Percentiles rank a stretch among this genome's conserved stretches.
Conservation (phyloP, 495 filamentous ascomycete species). For the Xylaria flabelliformis region DNA sequence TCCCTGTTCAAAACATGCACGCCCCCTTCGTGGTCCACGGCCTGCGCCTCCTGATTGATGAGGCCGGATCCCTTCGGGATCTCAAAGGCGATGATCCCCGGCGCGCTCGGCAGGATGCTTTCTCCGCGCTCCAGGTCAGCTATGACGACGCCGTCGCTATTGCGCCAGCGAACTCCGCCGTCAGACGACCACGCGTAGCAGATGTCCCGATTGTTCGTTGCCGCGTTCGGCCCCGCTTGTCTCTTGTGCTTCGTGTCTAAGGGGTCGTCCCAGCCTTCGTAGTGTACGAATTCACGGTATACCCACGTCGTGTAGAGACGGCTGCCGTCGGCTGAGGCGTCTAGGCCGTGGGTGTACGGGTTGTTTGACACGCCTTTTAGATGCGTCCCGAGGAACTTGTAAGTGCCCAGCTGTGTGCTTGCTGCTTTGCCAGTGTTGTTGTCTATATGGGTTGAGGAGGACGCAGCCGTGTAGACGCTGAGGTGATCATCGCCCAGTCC, state of each 20-base stretch:
- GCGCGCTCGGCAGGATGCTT: slow-evolving; percentile 43
- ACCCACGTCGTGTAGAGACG: slow-evolving; percentile 55
- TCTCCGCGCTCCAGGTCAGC: slow-evolving; percentile 44
- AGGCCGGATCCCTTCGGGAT: slow-evolving; percentile 51
- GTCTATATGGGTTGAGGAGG: not conserved
- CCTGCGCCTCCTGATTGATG: slow-evolving; percentile 57
- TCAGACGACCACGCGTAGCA: slow-evolving; percentile 55
- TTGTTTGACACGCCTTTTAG: slow-evolving; percentile 54
- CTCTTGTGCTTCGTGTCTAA: slow-evolving; percentile 50
- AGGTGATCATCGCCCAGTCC: slow-evolving; percentile 56
- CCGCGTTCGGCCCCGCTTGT: slow-evolving; percentile 51
- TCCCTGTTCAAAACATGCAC: slow-evolving; percentile 58
- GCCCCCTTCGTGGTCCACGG: slow-evolving; percentile 49
- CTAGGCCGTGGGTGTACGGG: slow-evolving; percentile 57
- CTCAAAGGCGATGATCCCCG: slow-evolving; percentile 48
- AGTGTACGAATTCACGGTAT: slow-evolving; percentile 52
- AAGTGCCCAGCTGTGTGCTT: slow-evolving; percentile 26
- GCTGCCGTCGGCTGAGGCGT: slow-evolving; percentile 32
- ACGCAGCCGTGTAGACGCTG: slow-evolving; percentile 42
- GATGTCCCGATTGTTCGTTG: slow-evolving; percentile 54
- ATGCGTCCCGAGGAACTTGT: slow-evolving; percentile 44
- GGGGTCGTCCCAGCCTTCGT: slow-evolving; percentile 52
- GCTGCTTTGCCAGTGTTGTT: slow-evolving; percentile 1
- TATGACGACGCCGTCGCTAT: slow-evolving; percentile 36
- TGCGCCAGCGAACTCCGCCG: slow-evolving; percentile 49